phyloP scores from a whole-genome alignment of 2,329 filamentous ascomycete genomes.

The Fusarium luffae region DNA sequence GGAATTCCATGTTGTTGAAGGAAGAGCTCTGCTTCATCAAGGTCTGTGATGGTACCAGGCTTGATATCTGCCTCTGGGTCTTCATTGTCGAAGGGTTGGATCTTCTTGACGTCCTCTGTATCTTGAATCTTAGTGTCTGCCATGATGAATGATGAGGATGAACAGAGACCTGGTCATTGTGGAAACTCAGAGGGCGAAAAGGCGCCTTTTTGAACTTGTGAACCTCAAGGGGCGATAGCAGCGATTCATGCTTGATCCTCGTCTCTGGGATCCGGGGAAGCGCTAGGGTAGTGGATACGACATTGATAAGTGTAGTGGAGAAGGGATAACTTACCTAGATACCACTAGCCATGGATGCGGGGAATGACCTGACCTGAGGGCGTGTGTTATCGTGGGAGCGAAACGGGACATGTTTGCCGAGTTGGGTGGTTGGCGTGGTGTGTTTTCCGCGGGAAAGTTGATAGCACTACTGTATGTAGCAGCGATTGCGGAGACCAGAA shows the following conservation, averaged over 20 bases:
- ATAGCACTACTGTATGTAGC: neutral
- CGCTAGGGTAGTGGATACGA: slow-evolving; percentile 15
- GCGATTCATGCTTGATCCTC: slow-evolving; percentile 28
- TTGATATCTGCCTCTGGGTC: slow-evolving; percentile 44
- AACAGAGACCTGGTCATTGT: neutral
- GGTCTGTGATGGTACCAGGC: slow-evolving; percentile 37
- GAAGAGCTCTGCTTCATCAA: slow-evolving; percentile 45
- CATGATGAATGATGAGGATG: slow-evolving; percentile 20
- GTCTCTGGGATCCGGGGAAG: slow-evolving; percentile 36
- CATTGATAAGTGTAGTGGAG: slow-evolving; percentile 22
- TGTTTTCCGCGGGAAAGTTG: slow-evolving; percentile 35
- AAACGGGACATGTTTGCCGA: slow-evolving; percentile 4
- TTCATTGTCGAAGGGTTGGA: slow-evolving; percentile 28
- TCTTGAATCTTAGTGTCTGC: slow-evolving; percentile 32
- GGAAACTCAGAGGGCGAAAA: slow-evolving; percentile 1
- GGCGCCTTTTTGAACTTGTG: slow-evolving; percentile 29
- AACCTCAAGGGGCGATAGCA: slow-evolving; percentile 7
- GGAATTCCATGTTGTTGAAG: slow-evolving; percentile 44
- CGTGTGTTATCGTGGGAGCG: slow-evolving; percentile 15
- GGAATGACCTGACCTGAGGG: slow-evolving; percentile 15
- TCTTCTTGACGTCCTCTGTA: slow-evolving; percentile 40
- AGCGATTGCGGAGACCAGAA: slow-evolving; percentile 23
- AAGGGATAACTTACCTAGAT: slow-evolving; percentile 29
- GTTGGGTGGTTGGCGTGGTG: neutral
- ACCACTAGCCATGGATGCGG: slow-evolving; percentile 14